Evolutionary conservation across 2,329 filamentous ascomycete species (phyloP).

Genomic region (Cylindrodendrum hubeiense): DNA sequence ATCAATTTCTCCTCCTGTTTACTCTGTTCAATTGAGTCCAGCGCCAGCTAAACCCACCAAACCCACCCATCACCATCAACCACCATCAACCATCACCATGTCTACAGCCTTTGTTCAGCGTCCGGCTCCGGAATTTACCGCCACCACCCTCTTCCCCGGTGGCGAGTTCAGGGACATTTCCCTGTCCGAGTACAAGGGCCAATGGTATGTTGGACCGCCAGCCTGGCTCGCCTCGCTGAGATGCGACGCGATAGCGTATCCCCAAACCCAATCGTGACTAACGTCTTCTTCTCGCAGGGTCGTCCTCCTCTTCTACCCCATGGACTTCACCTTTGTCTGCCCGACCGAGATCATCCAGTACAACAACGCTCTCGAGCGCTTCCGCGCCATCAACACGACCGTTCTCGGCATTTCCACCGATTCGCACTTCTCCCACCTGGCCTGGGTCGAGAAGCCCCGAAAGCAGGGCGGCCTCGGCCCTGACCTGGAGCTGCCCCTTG

Average conservation of each 20-base stretch:
- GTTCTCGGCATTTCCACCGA: constrained; percentile 74
- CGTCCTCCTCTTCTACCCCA: constrained; percentile 75
- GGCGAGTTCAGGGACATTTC: constrained; percentile 62
- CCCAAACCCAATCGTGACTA: constrained; percentile 6
- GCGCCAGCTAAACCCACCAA: not conserved
- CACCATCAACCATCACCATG: constrained; percentile 46
- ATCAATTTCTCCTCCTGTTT: not conserved
- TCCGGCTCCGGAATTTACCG: constrained; percentile 62
- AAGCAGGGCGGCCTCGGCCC: constrained; percentile 72
- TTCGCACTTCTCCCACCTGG: constrained; percentile 67
- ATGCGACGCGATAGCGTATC: too few species aligned
- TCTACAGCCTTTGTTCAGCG: constrained; percentile 61
- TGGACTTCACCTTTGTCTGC: constrained; percentile 78
- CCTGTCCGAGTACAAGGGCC: constrained; percentile 58
- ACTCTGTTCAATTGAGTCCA: not conserved
- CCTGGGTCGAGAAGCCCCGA: constrained; percentile 69
- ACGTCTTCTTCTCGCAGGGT: constrained; percentile 58
- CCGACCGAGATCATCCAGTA: constrained; percentile 75
- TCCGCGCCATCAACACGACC: constrained; percentile 68
- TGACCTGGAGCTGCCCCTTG: constrained; percentile 70
- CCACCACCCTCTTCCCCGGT: constrained; percentile 62
- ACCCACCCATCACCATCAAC: not conserved
- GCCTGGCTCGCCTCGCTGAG: too few species aligned
- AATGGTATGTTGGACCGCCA: constrained; percentile 54
- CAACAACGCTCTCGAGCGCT: constrained; percentile 71